Percentiles rank a stretch among this genome's conserved stretches.
Conservation (phyloP, 345 rosid species). For the Hibiscus mutabilis region DNA sequence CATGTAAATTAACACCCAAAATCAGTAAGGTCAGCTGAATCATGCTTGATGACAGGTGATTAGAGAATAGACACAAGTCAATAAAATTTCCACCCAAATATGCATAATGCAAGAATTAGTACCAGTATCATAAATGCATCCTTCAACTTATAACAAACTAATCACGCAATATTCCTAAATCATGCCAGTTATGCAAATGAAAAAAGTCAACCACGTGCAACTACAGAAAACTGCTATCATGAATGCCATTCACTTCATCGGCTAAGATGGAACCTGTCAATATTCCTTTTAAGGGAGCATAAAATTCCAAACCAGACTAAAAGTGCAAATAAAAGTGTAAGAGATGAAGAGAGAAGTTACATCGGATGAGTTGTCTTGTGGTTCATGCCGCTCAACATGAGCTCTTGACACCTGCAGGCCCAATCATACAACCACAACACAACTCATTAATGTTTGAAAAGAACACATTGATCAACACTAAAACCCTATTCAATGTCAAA, state of each 20-base stretch:
- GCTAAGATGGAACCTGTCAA: background rate
- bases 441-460: conserved; percentile 9
- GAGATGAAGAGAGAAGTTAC: conserved; percentile 27
- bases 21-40: background rate
- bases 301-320: background rate
- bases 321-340: background rate
- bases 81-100: background rate
- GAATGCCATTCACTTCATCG: background rate
- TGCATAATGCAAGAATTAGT: background rate
- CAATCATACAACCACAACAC: background rate
- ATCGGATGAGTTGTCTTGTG: conserved; percentile 51
- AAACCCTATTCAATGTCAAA: background rate
- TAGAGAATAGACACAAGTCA: background rate
- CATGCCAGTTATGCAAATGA: background rate
- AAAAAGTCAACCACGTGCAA: background rate
- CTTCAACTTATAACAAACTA: background rate
- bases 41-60: background rate
- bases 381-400: conserved; percentile 35
- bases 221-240: background rate
- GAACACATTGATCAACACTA: background rate
- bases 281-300: background rate
- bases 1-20: background rate
- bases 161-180: background rate
- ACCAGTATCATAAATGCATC: background rate
- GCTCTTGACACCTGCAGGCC: conserved; percentile 44